Base-by-base conservation (phyloP, 148 eudicot species). In the Oxyria digyna region DNA sequence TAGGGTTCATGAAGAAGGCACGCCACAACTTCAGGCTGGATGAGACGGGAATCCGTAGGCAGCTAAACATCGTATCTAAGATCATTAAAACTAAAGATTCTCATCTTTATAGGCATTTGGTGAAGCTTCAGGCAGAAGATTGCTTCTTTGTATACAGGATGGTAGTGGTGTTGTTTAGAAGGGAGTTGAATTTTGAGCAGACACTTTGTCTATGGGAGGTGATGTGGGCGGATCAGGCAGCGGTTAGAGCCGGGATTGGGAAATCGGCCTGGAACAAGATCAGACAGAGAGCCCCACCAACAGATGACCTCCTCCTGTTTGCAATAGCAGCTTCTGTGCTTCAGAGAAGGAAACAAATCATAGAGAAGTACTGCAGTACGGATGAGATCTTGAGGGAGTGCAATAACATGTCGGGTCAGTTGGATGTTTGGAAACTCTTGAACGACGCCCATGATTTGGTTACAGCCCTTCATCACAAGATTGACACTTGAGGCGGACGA, bases 191-290 rank as follows among this genome's bases (percentile, higher is more conserved):
- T 40, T 76, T 79, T 13, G 82, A 79, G 77, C 82, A 79, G 67
- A 76, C 79, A 4, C 74, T 76, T 26, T 73, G 79, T 33, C 76
- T 79, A 0, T 79, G 82, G 82, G 82, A 79, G 69, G 82, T 79
- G 42, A 76, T 76, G 62, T 79, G 82, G 82, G 79, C 82, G 18
- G 79, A 79, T 73, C 82, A 79, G 45, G 82, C 82, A 10, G 79
- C 82, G 0, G 76, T 76, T 33, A 67, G 82, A 67, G 82, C 79
- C 0, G 74, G 77, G 64, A 73, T 79, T 62, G 70, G 69, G 41
- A 73, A 68, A 42, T 76, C 82, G 6, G 72, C 72, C 45, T 73
- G 77, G 77, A 76, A 76, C 35, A 79, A 69, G 66, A 79, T 73
- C 49, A 76, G 72, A 73, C 69, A 75, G 14, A 40, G 82, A 31